phyloP scores from a whole-genome alignment of 1,139 yeast genomes.

The Scheffersomyces stambukii region DNA sequence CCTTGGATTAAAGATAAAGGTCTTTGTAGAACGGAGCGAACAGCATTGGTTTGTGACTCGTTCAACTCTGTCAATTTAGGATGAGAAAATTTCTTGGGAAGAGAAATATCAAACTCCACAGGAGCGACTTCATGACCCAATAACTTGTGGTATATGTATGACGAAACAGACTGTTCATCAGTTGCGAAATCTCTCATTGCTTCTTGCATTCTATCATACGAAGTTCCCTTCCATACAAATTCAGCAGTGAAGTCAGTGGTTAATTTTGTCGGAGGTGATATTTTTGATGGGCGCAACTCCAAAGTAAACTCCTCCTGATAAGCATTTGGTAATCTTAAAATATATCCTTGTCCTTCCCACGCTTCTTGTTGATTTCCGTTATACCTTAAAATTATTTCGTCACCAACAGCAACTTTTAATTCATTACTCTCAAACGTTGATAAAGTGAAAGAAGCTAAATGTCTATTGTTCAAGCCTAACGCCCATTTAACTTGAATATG shows the following conservation, averaged over 20 bases:
- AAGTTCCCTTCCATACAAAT: slow-evolving; percentile 84
- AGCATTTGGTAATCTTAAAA: slow-evolving; percentile 68
- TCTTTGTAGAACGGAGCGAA: slow-evolving; percentile 61
- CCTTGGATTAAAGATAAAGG: slow-evolving; percentile 91
- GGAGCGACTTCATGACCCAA: slow-evolving; percentile 78
- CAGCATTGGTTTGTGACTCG: slow-evolving; percentile 76
- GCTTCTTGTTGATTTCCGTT: slow-evolving; percentile 44
- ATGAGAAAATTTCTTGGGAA: slow-evolving; percentile 62
- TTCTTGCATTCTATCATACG: slow-evolving; percentile 80
- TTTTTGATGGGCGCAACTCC: slow-evolving; percentile 48
- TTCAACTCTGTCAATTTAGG: slow-evolving; percentile 70
- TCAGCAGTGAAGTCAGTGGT: slow-evolving; percentile 76
- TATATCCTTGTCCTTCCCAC: slow-evolving; percentile 75
- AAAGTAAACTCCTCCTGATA: slow-evolving; percentile 68
- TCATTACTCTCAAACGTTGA: slow-evolving; percentile 65
- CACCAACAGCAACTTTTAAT: slow-evolving; percentile 80
- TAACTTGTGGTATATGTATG: slow-evolving; percentile 72
- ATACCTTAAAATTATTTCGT: slow-evolving; percentile 66
- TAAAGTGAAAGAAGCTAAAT: slow-evolving; percentile 65
- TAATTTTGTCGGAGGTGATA: slow-evolving; percentile 60
- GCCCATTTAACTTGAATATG: slow-evolving; percentile 77
- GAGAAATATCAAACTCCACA: slow-evolving; percentile 52
- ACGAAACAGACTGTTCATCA: slow-evolving; percentile 67
- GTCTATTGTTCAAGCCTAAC: slow-evolving; percentile 58
- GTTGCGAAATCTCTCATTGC: slow-evolving; percentile 74